A percentile compares a stretch with the other conserved stretches of the same genome.
phyloP scores from a whole-genome alignment of 2,329 filamentous ascomycete genomes.

The Plectosphaerella sp. region DNA sequence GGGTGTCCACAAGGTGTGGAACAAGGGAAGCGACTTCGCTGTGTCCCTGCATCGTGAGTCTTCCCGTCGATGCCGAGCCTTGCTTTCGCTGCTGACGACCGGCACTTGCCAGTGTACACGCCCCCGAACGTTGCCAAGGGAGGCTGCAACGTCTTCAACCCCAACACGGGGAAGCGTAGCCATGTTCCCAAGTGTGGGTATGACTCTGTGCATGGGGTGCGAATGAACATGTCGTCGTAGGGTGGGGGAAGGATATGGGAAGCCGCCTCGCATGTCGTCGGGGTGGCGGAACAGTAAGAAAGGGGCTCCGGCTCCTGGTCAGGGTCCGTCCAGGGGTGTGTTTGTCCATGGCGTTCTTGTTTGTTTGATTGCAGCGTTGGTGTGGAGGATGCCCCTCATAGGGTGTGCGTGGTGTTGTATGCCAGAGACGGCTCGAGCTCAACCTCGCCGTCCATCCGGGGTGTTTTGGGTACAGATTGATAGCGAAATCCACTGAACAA shows the following conservation, averaged over 20 bases:
- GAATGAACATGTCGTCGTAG: conserved; percentile 25
- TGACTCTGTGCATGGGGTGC: conserved; percentile 58
- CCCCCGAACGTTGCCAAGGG: conserved; percentile 82
- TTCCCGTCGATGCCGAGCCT: neutral
- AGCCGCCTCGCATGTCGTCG: too few relatives aligned
- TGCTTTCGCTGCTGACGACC: conserved; percentile 3
- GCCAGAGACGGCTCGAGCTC: conserved; percentile 6
- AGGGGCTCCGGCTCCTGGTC: too few relatives aligned
- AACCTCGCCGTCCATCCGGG: conserved; percentile 6
- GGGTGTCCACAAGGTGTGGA: conserved; percentile 78
- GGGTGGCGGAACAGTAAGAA: too few relatives aligned
- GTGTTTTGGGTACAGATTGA: conserved; percentile 6
- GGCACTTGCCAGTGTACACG: conserved; percentile 60
- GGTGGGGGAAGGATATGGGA: too few relatives aligned
- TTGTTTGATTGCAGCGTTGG: conserved; percentile 7
- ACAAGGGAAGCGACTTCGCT: conserved; percentile 70
- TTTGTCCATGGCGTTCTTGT: neutral
- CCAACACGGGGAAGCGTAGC: conserved; percentile 67
- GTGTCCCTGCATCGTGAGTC: conserved; percentile 67
- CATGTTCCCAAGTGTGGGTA: conserved; percentile 69
- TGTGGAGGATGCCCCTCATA: conserved; percentile 5
- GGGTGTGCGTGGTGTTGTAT: conserved; percentile 1
- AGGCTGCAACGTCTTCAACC: conserved; percentile 79
- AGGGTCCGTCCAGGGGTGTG: too few relatives aligned
- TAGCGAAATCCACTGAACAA: conserved; percentile 7